Evolutionary conservation across 805 yeast species (phyloP), one percentile per base, ranked within the genome.

Genomic region (Metschnikowia colocasiae): DNA sequence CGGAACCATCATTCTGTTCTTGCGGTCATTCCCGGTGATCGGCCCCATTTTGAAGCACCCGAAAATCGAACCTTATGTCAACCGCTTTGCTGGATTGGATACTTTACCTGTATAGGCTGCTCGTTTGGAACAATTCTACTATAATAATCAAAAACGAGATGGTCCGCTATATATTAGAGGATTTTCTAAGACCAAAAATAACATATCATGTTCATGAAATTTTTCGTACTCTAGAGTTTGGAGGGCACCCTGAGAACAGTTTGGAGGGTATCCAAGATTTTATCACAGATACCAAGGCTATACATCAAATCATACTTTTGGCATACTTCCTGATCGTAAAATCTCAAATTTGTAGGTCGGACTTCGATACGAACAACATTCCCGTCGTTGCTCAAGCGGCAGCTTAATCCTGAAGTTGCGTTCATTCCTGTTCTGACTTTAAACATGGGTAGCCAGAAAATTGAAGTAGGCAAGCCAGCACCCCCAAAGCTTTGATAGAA

Each of bases 41-140:
- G 98, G 98, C 0, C 91, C 95, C 22, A 48, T 90, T 5, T 75
- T 94, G 45, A 82, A 90, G 30, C 81, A 85, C 61, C 97, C 98
- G 1, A 65, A 69, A 6, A 67, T 94, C 26, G 96, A 96, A 4
- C 98, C 98, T 15, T 66, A 69, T 30, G 65, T 72, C 44, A 74
- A 72, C 55, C 62, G 73, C 49, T 56, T 69, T 33, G 75, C 76
- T 10, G 75, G 76, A 20, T 60, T 71, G 36, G 68, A 69, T 53
- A 64, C 73, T 20, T 64, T 71, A 45, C 76, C 76, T 8, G 75
- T 58, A 1, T 58, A 35, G 45, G 22, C 19, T 36, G 15, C 20
- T 23, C 29, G 23, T 16, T 36, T 22, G 27, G 4, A 16, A 27
- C 30, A 23, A 18, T 15, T 20, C 4, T 10, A 15, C 15, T 15